These are phyloP conservation scores for Pinus tabuliformis DNA, from an alignment of 75 land plant species.

Conservation along the genomic window DNA sequence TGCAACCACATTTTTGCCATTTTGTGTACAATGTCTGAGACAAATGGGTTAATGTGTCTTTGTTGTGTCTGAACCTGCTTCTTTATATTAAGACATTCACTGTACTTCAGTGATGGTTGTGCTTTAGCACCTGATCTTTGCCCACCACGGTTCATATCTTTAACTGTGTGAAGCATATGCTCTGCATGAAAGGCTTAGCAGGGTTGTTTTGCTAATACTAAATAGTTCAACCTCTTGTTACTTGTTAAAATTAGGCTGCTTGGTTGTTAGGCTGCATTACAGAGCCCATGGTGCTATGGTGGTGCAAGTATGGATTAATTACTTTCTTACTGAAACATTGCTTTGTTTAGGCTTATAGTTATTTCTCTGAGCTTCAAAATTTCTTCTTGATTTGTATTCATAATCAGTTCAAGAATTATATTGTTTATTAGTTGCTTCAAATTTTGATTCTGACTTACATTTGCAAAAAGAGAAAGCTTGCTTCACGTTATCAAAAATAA, in stretches of 20 bases:
- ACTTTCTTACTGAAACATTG: background rate
- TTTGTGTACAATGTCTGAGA: too few relatives aligned
- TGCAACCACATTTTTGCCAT: background rate
- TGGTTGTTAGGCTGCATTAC: background rate
- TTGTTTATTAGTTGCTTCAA: background rate
- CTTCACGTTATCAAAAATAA: background rate
- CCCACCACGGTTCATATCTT: too few relatives aligned
- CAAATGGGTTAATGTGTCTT: background rate
- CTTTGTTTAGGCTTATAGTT: background rate
- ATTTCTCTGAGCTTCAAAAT: constrained; percentile 1
- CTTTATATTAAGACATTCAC: too few relatives aligned
- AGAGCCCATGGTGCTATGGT: background rate
- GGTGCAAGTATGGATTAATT: background rate
- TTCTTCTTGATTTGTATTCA: background rate
- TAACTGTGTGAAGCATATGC: background rate
- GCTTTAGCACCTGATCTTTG: too few relatives aligned
- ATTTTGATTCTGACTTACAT: background rate
- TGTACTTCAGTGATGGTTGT: background rate
- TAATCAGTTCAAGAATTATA: background rate
- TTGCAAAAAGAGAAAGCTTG: background rate
- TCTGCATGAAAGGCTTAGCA: background rate
- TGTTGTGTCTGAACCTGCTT: background rate
- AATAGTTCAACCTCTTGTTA: background rate
- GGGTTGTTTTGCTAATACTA: background rate
- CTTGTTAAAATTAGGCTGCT: background rate